These are phyloP conservation scores for Phytophthora agathidicida DNA, from an alignment of 352 stramenopile species.

Conservation along the genomic window DNA sequence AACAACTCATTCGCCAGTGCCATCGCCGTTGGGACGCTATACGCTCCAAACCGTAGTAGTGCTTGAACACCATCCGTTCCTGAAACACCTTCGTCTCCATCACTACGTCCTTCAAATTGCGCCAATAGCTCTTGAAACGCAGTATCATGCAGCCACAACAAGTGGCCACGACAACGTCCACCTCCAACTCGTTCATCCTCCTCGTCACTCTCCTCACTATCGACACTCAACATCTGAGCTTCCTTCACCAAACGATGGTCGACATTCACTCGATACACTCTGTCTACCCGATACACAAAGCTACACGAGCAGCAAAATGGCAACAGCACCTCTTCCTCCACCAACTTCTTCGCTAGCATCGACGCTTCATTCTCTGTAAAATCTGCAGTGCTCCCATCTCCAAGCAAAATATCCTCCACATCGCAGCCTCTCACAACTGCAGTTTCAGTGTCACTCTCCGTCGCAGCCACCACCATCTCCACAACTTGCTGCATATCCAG, in stretches of 20 bases:
- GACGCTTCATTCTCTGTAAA: constrained; percentile 26
- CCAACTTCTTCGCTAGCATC: constrained; percentile 18
- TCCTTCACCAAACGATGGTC: constrained; percentile 24
- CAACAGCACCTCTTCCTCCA: constrained; percentile 35
- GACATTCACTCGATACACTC: constrained; percentile 41
- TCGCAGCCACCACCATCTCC: constrained; percentile 37
- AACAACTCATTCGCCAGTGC: constrained; percentile 42
- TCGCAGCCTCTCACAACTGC: constrained; percentile 37
- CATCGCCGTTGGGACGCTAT: constrained; percentile 49
- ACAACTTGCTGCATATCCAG: constrained; percentile 30
- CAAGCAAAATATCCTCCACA: constrained; percentile 34
- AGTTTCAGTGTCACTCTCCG: constrained; percentile 21
- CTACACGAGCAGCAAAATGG: constrained; percentile 42
- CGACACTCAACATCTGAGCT: constrained; percentile 16
- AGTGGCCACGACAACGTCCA: constrained; percentile 23
- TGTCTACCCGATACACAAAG: constrained; percentile 32
- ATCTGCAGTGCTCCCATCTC: constrained; percentile 20
- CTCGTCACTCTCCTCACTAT: neutral
- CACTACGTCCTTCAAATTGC: constrained; percentile 14
- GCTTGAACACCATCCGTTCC: constrained; percentile 48
- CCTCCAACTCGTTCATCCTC: neutral
- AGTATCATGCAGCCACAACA: constrained; percentile 26
- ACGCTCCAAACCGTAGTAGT: constrained; percentile 44
- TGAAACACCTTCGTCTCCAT: constrained; percentile 25
- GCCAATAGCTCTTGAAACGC: constrained; percentile 17